Base-by-base conservation (phyloP, 2,329 filamentous ascomycete genomes). In the Colletotrichum sp. region DNA sequence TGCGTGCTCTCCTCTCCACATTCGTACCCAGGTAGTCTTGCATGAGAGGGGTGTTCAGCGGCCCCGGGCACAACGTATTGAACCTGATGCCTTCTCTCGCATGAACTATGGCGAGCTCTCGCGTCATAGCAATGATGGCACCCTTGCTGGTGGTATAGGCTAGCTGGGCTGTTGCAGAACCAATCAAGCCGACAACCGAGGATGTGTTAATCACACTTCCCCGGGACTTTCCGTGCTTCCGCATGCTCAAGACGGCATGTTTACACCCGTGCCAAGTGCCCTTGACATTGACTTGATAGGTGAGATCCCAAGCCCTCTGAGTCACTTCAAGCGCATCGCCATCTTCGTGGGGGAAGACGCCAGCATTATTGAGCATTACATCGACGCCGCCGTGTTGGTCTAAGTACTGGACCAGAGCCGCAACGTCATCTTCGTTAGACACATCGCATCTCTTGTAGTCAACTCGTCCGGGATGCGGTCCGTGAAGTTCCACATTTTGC, bases 1-100 rank as follows among this genome's bases (percentile, higher is more conserved):
- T 92, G 77, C 94, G 88, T 80, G 90, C 87, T 71, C 94, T 89
- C 88, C 95, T 95, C 71, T 89, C 89, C 79, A 89, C 81, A 83
- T 95, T 93, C 77, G 94, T 92, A 66, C 94, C 94, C 3, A 96
- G 88, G 92, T 93, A 95, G 83, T 95, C 93, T 84, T 95, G 94
- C 61, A 95, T 87, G 12, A 95, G 88, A 30, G 94, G 93, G 1
- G 94, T 95, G 84, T 95, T 95, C 71, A 95, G 86, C 4, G 94
- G 94, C 28, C 93, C 94, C 5, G 94, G 94, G 82, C 94, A 95
- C 30, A 95, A 86, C 1, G 93, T 88, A 81, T 95, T 95, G 87
- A 95, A 95, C 52, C 94, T 87, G 84, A 90, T 93, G n/a, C 93
- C 93, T 80, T 95, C 94, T 32, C 92, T 87, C 9, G 94, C 94